Conservation (phyloP, 2,329 filamentous ascomycete species). For the Lecanicillium sp. region DNA sequence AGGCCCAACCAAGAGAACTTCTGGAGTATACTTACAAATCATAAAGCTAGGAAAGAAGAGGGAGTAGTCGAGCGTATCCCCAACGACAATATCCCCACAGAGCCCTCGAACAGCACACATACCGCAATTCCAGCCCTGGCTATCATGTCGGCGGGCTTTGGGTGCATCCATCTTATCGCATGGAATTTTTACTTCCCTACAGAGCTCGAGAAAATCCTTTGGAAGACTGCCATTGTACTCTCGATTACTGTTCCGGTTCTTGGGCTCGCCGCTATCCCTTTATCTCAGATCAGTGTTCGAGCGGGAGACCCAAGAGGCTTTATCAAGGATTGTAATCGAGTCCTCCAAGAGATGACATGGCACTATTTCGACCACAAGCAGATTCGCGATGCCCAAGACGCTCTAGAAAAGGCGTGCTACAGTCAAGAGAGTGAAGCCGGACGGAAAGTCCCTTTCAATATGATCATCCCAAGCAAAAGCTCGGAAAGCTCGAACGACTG, state of each 20-base stretch:
- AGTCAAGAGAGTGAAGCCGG: not conserved
- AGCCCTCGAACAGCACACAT: not conserved
- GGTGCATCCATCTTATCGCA: not conserved
- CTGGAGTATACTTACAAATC: not conserved
- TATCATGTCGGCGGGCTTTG: not conserved
- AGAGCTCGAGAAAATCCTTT: not conserved
- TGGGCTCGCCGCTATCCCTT: not conserved
- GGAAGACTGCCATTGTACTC: not conserved
- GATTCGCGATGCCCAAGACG: not conserved
- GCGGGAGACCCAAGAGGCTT: not conserved
- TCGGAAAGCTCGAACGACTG: too few species aligned
- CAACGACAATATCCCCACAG: constrained; percentile 1
- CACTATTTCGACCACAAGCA: not conserved
- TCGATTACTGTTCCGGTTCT: not conserved
- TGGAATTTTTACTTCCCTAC: not conserved
- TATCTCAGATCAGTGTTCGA: not conserved
- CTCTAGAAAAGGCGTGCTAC: not conserved
- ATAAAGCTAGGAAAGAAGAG: not conserved
- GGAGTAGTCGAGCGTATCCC: not conserved
- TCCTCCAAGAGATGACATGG: not conserved
- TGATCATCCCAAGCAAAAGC: not conserved
- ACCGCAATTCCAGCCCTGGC: not conserved
- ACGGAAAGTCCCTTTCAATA: not conserved
- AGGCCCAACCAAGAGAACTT: not conserved
- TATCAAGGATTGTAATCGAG: not conserved